Evolutionary conservation across 1,284 basidiomycete species (phyloP).

Genomic region (Xerocomus alliaceus): DNA sequence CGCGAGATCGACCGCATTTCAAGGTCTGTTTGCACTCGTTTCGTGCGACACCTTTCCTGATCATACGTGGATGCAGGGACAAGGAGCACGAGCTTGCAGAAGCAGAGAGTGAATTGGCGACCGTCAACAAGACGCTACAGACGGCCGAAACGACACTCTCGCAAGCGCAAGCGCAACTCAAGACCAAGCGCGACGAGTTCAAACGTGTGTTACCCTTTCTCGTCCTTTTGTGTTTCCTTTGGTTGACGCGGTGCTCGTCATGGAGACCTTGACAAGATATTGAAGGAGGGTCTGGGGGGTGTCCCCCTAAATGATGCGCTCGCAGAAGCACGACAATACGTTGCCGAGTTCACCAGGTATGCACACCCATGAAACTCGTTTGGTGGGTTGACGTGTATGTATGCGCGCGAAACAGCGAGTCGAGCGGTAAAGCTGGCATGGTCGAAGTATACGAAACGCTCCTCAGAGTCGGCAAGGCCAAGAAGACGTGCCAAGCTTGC

Average conservation of each 20-base stretch:
- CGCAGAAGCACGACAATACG: constrained; percentile 58
- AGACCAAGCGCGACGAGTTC: constrained; percentile 67
- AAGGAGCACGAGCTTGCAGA: constrained; percentile 70
- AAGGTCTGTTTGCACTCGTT: constrained; percentile 48
- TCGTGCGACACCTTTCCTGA: not conserved
- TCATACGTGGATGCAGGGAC: constrained; percentile 50
- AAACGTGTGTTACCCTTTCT: constrained; percentile 52
- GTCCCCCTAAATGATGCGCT: constrained; percentile 63
- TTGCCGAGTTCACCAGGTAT: constrained; percentile 64
- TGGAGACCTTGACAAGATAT: constrained; percentile 60
- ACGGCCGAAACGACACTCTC: constrained; percentile 67
- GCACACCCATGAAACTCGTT: constrained; percentile 22
- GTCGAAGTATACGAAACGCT: constrained; percentile 69
- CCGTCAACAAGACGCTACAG: constrained; percentile 63
- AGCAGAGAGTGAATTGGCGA: constrained; percentile 57
- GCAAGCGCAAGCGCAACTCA: constrained; percentile 65
- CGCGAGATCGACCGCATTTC: constrained; percentile 66
- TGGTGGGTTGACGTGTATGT: not conserved
- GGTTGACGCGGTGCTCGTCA: not conserved
- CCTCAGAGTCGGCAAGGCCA: constrained; percentile 64
- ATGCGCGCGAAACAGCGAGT: constrained; percentile 20
- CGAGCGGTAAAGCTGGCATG: constrained; percentile 46
- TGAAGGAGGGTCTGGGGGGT: constrained; percentile 54
- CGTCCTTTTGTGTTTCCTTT: not conserved
- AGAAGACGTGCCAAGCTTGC: constrained; percentile 81